phyloP scores from a whole-genome alignment of 2,329 filamentous ascomycete species.

The Ophiostoma sp. region DNA sequence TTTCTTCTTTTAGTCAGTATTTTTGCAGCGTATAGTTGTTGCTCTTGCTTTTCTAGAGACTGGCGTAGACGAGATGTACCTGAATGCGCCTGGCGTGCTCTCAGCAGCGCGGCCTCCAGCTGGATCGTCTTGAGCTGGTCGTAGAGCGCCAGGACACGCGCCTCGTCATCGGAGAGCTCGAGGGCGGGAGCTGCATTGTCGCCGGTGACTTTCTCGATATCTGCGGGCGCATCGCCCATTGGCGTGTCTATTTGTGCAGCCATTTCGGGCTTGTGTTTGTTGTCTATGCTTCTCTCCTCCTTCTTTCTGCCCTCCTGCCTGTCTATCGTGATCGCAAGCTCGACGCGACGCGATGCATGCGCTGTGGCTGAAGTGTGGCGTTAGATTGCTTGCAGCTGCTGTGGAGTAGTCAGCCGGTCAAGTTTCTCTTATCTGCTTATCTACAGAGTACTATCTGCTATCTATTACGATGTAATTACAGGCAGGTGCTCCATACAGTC shows the following conservation, averaged over 20 bases:
- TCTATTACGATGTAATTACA: not conserved
- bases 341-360: not conserved
- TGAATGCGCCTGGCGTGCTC: slow-evolving; percentile 41
- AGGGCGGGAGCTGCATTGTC: slow-evolving; percentile 34
- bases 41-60: not conserved
- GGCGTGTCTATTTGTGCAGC: slow-evolving; percentile 23
- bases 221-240: slow-evolving; percentile 22
- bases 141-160: slow-evolving; percentile 62
- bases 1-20: not conserved
- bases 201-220: no score
- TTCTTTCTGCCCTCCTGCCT: not conserved
- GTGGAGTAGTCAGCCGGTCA: not conserved
- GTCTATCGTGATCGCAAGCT: not conserved
- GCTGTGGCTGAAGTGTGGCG: slow-evolving; percentile 7
- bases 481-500: slow-evolving; percentile 14
- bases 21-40: not conserved
- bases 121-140: slow-evolving; percentile 66
- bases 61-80: slow-evolving; percentile 11
- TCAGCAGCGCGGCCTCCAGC: slow-evolving; percentile 64
- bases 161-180: slow-evolving; percentile 61
- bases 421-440: slow-evolving; percentile 2
- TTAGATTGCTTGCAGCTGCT: slow-evolving; percentile 6
- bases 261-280: not conserved
- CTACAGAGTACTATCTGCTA: no score
- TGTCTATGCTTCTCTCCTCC: not conserved